phyloP scores from a whole-genome alignment of 2,329 filamentous ascomycete species.

The Fusarium vanettenii region DNA sequence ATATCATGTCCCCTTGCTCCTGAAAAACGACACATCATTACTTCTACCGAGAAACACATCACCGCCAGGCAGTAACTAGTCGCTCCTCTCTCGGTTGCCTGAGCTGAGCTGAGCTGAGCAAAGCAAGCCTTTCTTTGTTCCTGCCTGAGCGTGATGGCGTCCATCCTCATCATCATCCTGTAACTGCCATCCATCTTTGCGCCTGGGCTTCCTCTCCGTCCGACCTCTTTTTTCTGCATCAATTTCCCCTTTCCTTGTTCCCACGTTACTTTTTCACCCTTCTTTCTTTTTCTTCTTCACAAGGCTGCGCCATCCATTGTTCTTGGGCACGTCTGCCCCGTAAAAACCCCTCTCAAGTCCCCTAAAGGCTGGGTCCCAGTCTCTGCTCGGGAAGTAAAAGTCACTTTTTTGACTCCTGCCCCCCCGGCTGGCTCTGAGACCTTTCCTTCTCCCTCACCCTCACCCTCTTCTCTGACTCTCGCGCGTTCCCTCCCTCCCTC shows the following conservation, averaged over 20 bases:
- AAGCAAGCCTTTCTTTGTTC: conserved; percentile 2
- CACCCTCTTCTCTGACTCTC: background rate
- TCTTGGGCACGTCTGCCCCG: conserved; percentile 13
- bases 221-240: conserved; percentile 1
- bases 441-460: conserved; percentile 18
- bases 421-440: conserved; percentile 28
- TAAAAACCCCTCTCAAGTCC: conserved; percentile 15
- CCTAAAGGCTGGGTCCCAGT: conserved; percentile 24
- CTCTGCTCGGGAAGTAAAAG: conserved; percentile 24
- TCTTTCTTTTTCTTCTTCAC: conserved; percentile 17
- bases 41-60: background rate
- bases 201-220: background rate
- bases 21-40: conserved; percentile 1
- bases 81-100: background rate
- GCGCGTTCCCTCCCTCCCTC: conserved; percentile 2
- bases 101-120: background rate
- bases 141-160: conserved; percentile 7
- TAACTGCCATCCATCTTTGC: background rate
- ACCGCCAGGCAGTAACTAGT: background rate
- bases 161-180: conserved; percentile 6
- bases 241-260: conserved; percentile 24
- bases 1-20: background rate
- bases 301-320: conserved; percentile 27
- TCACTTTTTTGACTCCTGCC: conserved; percentile 24
- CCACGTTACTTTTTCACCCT: conserved; percentile 2